These are phyloP conservation scores for Rutidosis leptorrhynchoides DNA, from an alignment of 129 eudicot species.

Conservation along the genomic window DNA sequence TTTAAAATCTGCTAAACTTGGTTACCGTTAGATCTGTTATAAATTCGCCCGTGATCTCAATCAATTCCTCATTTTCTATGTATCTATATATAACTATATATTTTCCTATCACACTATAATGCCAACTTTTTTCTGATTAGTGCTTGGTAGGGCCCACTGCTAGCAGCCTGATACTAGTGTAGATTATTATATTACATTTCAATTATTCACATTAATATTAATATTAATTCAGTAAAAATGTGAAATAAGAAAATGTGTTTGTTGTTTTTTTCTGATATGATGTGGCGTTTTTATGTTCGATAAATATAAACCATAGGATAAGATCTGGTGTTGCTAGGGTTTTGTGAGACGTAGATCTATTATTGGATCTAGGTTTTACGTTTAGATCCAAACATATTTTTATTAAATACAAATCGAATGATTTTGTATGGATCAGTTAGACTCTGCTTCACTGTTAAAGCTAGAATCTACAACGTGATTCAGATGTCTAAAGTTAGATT, in stretches of 20 bases:
- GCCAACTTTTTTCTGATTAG: neutral
- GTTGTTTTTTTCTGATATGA: neutral
- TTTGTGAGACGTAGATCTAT: conserved; percentile 37
- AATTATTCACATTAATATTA: too few relatives aligned
- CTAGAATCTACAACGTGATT: conserved; percentile 18
- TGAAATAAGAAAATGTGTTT: neutral
- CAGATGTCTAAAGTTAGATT: conserved; percentile 21
- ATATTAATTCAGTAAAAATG: neutral
- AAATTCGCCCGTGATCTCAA: conserved; percentile 20
- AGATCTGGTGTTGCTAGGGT: conserved; percentile 34
- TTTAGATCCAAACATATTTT: neutral
- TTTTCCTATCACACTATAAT: neutral
- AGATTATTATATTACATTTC: too few relatives aligned
- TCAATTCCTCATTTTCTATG: conserved; percentile 12
- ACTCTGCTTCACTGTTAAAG: conserved; percentile 29
- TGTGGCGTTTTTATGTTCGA: neutral
- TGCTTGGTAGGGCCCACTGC: neutral
- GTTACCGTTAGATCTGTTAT: conserved; percentile 15
- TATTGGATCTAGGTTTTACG: conserved; percentile 10
- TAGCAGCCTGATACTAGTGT: neutral
- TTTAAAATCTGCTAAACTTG: neutral
- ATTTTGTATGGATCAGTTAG: conserved; percentile 26
- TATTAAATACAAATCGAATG: conserved; percentile 2
- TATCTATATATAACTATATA: neutral
- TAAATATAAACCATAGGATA: neutral